Evolutionary conservation across 139 green algal genomes (phyloP).

Genomic region (Picochlorum sp.): DNA sequence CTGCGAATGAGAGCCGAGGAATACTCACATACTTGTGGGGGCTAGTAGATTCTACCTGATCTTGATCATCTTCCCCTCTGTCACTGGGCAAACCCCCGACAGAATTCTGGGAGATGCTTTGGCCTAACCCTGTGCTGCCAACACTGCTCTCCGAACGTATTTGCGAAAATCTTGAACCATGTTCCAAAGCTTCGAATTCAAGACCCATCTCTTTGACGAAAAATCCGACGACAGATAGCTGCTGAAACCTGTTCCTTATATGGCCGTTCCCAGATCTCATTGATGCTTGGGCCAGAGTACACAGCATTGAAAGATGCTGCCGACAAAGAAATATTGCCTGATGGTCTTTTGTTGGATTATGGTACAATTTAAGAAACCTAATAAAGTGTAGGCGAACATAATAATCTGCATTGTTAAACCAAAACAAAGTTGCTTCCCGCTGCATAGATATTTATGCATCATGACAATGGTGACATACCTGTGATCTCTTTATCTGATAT

Average conservation of each 20-base stretch:
- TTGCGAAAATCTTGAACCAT: not conserved
- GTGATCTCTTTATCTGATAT: slow-evolving; percentile 14
- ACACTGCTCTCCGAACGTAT: not conserved
- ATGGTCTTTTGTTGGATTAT: slow-evolving; percentile 28
- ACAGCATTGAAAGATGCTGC: slow-evolving; percentile 28
- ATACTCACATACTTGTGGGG: too few species aligned
- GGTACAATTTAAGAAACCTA: slow-evolving; percentile 38
- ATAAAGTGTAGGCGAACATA: slow-evolving; percentile 41
- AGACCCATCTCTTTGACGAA: slow-evolving; percentile 42
- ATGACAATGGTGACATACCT: not conserved
- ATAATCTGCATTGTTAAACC: slow-evolving; percentile 18
- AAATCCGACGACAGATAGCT: slow-evolving; percentile 42
- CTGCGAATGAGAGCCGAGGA: too few species aligned
- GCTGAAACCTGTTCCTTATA: slow-evolving; percentile 24
- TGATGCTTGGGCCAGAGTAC: slow-evolving; percentile 19
- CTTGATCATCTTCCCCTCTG: too few species aligned
- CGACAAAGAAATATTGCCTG: slow-evolving; percentile 26
- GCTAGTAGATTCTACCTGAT: too few species aligned
- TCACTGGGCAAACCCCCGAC: too few species aligned
- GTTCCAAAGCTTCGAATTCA: slow-evolving; percentile 33
- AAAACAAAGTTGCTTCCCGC: not conserved
- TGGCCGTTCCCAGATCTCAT: not conserved
- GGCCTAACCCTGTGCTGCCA: not conserved
- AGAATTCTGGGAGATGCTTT: not conserved
- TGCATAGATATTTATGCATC: not conserved